phyloP scores from a whole-genome alignment of 148 eudicot species.

The Nyssa sinensis region DNA sequence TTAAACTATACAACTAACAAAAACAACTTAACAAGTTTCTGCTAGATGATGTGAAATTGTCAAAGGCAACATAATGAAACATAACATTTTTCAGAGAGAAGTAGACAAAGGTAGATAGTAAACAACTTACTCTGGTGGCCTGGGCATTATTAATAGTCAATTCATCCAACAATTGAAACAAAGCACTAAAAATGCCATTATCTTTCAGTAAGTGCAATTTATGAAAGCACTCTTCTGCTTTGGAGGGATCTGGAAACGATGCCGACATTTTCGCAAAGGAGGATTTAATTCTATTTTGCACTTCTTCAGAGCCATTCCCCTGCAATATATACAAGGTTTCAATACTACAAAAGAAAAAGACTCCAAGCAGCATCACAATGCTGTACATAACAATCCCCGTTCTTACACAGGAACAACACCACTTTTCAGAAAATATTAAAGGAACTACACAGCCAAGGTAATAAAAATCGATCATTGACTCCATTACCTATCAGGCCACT shows the following conservation, averaged over 20 bases:
- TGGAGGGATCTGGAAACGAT: constrained; percentile 56
- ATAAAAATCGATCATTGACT: background rate
- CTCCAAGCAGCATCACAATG: background rate
- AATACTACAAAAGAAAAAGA: background rate
- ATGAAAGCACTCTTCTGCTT: constrained; percentile 64
- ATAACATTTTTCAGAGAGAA: background rate
- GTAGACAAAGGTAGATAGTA: background rate
- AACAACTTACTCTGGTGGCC: constrained; percentile 46
- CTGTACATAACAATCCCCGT: background rate
- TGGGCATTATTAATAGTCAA: constrained; percentile 38
- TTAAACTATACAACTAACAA: background rate
- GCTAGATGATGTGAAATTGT: background rate
- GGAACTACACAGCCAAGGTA: background rate
- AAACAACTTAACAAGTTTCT: background rate
- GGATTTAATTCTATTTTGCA: constrained; percentile 38
- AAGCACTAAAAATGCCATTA: constrained; percentile 26
- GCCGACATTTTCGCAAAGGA: constrained; percentile 55
- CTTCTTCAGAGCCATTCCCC: constrained; percentile 50
- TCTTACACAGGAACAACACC: background rate
- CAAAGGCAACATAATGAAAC: constrained; percentile 8
- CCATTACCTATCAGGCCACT: background rate
- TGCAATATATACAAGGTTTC: constrained; percentile 25
- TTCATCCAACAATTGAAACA: constrained; percentile 57
- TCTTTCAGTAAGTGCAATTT: constrained; percentile 51
- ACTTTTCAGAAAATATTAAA: background rate